Evolutionary conservation across 352 stramenopile species (phyloP), one percentile per base, ranked within the genome.

Genomic region (Pilasporangium apinafurcum): DNA sequence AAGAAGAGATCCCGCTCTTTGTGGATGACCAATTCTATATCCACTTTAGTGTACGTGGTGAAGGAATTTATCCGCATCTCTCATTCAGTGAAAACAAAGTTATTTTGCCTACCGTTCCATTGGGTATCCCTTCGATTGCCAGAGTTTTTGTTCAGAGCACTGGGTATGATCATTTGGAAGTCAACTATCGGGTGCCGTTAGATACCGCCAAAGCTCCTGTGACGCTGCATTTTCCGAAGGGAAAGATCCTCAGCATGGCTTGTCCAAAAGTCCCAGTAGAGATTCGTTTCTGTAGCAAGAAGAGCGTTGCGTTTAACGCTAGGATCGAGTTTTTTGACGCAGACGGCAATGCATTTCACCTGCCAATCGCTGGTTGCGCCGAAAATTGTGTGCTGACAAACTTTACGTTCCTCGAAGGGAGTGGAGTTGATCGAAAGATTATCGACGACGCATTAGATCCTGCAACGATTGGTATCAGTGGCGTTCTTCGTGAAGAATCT

Each of bases 371-470:
- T 16, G 93, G 93, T 2, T 95, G 77, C 27, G 75, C 86, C 0
- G 93, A 98, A 40, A 97, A 96, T 51, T 97, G 86, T 45, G 17
- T 98, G 14, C 65, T 98, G 12, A 96, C 90, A 0, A 97, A 87
- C 42, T 89, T 86, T 45, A 53, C 49, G 4, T 98, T 97, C 46
- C 50, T 98, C 0, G 48, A 82, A 5, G 46, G 46, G 0, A 53
- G 92, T 16, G 35, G 41, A 1, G 35, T 66, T 7, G 38, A 50
- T 30, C 14, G 34, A 14, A 44, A 76, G 30, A 12, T 30, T 3
- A 2, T n/a, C 0, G 41, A 57, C 5, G 46, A 56, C 5, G 7
- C 9, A 2, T 16, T 17, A 31, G 27, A 36, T 3, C 12, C 24
- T 1, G 27, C 22, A 10, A 24, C 9, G 7, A 18, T 16, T 6